Evolutionary conservation across 2,329 filamentous ascomycete genomes (phyloP).

Genomic region (Phyllosticta citriasiana): DNA sequence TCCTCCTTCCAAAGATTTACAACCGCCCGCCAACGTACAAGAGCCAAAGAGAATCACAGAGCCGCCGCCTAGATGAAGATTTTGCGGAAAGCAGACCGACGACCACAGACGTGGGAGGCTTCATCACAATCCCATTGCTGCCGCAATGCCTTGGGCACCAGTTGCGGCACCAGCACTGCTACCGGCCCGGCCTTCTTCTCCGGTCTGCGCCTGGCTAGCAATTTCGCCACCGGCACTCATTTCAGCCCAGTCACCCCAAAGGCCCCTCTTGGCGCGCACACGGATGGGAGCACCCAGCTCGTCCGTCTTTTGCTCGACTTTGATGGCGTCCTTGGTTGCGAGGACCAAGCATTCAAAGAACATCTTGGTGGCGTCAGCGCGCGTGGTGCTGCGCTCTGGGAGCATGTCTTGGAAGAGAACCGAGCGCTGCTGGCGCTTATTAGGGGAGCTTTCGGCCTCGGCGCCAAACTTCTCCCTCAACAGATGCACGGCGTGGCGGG

Average conservation of each 20-base stretch:
- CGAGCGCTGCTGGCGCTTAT: conserved; percentile 62
- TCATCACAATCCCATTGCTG: background rate
- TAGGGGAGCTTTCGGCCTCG: conserved; percentile 55
- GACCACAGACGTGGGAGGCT: no score
- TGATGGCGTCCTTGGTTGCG: conserved; percentile 95
- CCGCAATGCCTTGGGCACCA: background rate
- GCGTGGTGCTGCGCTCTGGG: conserved; percentile 69
- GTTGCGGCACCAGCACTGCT: background rate
- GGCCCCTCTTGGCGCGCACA: conserved; percentile 82
- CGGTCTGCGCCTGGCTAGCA: conserved; percentile 17
- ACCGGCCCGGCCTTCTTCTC: background rate
- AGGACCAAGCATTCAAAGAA: conserved; percentile 96
- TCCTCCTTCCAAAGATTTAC: background rate
- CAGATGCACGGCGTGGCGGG: conserved; percentile 91
- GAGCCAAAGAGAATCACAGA: background rate
- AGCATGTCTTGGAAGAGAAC: conserved; percentile 88
- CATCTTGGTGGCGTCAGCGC: conserved; percentile 95
- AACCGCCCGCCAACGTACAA: background rate
- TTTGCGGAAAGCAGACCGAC: no score
- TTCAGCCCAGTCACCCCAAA: conserved; percentile 97
- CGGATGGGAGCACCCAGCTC: conserved; percentile 68
- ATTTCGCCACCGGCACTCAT: conserved; percentile 41
- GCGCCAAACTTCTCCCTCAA: conserved; percentile 78
- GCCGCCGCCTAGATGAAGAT: background rate
- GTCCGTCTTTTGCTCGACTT: conserved; percentile 74